These are phyloP conservation scores for Pichia sp. DNA, from an alignment of 1,139 yeast genomes.

Conservation along the genomic window DNA sequence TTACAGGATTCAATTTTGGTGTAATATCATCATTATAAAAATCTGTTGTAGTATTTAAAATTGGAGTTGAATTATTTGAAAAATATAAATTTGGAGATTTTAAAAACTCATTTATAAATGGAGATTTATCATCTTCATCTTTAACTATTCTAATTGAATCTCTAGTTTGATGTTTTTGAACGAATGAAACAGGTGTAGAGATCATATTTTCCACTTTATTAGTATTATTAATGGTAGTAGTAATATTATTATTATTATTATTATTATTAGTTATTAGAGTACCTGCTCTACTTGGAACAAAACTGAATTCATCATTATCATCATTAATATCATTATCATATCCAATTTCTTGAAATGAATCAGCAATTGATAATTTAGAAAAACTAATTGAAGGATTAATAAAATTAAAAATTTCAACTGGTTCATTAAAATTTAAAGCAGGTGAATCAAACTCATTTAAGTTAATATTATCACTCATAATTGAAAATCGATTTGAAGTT, in stretches of 20 bases:
- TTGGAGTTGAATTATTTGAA: conserved; percentile 4
- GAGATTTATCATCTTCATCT: conserved; percentile 12
- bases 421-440: conserved; percentile 23
- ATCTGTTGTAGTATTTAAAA: neutral
- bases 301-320: conserved; percentile 10
- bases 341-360: conserved; percentile 25
- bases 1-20: conserved; percentile 4
- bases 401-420: conserved; percentile 20
- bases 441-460: conserved; percentile 19
- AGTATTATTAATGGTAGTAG: no score
- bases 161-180: conserved; percentile 10
- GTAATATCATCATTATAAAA: neutral
- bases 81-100: conserved; percentile 3
- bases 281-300: conserved; percentile 13
- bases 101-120: conserved; percentile 6
- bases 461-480: conserved; percentile 11
- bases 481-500: conserved; percentile 12
- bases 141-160: conserved; percentile 23
- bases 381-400: conserved; percentile 16
- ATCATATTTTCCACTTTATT: no score
- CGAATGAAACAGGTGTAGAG: conserved; percentile 3
- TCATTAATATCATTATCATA: conserved; percentile 20
- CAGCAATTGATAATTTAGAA: conserved; percentile 11
- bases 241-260: no score
- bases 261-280: neutral